phyloP scores from a whole-genome alignment of 257 asterid genomes.

The Craterostigma plantagineum region DNA sequence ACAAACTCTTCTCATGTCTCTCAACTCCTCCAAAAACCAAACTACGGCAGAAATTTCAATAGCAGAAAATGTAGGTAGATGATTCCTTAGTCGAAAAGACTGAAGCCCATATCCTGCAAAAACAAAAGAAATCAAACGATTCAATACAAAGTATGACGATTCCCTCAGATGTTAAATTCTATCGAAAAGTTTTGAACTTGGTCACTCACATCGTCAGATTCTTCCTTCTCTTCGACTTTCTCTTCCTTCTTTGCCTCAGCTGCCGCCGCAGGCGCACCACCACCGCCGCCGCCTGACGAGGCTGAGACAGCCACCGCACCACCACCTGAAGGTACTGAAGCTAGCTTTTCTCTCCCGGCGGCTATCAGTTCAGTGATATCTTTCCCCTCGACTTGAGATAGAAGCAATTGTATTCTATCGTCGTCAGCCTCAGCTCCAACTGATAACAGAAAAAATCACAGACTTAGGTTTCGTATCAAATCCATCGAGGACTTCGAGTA shows the following conservation, averaged over 20 bases:
- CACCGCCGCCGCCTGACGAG: slow-evolving; percentile 13
- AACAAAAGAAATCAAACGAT: neutral
- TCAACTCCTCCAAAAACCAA: too few species aligned
- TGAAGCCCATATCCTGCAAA: slow-evolving; percentile 41
- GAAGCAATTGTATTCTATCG: slow-evolving; percentile 22
- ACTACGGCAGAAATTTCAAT: too few species aligned
- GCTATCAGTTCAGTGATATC: slow-evolving; percentile 43
- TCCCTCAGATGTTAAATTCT: neutral
- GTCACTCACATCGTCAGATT: slow-evolving; percentile 30
- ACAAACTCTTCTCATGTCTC: too few species aligned
- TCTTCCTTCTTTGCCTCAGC: slow-evolving; percentile 40
- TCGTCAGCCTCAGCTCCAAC: slow-evolving; percentile 41
- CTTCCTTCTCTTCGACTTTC: slow-evolving; percentile 43
- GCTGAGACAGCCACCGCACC: slow-evolving; percentile 25
- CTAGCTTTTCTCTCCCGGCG: slow-evolving; percentile 39
- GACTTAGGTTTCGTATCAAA: neutral
- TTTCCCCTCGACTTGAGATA: slow-evolving; percentile 34
- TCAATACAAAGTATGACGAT: neutral
- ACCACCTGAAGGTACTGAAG: slow-evolving; percentile 45
- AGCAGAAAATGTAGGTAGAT: neutral
- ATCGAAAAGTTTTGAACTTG: neutral
- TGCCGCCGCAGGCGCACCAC: slow-evolving; percentile 23
- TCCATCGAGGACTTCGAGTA: too few species aligned
- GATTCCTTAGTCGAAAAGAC: slow-evolving; percentile 28
- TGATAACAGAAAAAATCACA: slow-evolving; percentile 2